Base-by-base conservation (phyloP, 176 grass and related monocot genomes). In the Avena atlantica region DNA sequence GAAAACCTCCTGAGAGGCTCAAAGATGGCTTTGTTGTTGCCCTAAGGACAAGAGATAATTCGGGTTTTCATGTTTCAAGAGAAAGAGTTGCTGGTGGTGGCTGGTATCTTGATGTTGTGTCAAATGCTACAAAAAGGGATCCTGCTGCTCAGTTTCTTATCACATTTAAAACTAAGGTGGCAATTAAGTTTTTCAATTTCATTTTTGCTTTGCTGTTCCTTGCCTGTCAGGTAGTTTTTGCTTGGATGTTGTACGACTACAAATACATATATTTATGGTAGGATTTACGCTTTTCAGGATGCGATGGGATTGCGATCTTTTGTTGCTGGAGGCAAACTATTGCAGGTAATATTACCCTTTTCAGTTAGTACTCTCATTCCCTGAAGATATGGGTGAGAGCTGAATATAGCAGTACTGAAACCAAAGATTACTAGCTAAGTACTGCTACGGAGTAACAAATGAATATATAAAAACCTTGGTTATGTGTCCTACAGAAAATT, bases 141-240 rank as follows among this genome's bases (percentile, higher is more conserved):
- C 96, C 93, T 84, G 93, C 93, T 79, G 87, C 93, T 75, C 93
- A 98, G 85, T 98, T 98, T 83, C 85, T 98, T 25, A 67, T 96
- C 87, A 91, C 87, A 72, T 96, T 90, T 56, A 91, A 63, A 80
- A 96, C 86, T 83, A 98, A 98, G 93, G 96, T 90, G 64, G 8
- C 25, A 65, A 16, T 88, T 67, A 44, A 59, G 49, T 15, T 15
- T 9, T 63, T 10, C n/a, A 40, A 11, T 37, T 29, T 84, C 23
- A 1, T 50, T 85, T 73, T 50, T 64, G 13, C 36, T 66, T 76
- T 52, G 49, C 5, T 86, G 37, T 89, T 85, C 19, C 4, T 78
- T 86, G 17, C 24, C 17, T 15, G 9, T 60, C 57, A 66, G 10
- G 4, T 40, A 76, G 34, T 70, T 85, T 65, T 83, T 70, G 42